Evolutionary conservation across 2,329 filamentous ascomycete genomes (phyloP).

Genomic region (Apiospora pterosperma): DNA sequence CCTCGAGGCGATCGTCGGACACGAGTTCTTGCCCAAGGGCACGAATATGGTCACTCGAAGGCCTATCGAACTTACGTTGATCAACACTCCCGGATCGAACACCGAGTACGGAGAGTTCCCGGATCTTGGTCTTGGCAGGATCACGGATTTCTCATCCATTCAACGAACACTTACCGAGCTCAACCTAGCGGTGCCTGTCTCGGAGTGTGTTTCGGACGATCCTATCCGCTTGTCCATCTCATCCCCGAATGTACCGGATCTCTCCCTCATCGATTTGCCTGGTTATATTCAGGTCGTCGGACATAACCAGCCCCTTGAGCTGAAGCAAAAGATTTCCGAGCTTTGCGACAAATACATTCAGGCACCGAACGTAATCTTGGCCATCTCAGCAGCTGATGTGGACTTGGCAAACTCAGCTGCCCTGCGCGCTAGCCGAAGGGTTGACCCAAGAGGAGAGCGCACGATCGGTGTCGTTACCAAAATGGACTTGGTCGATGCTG

Average conservation of each 20-base stretch:
- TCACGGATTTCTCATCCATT: conserved; percentile 88
- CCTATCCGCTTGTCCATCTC: conserved; percentile 95
- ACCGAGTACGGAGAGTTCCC: conserved; percentile 96
- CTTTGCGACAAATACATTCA: conserved; percentile 99
- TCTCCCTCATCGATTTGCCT: conserved; percentile 93
- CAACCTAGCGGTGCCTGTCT: conserved; percentile 86
- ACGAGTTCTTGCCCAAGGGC: conserved; percentile 97
- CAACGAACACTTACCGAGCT: conserved; percentile 93
- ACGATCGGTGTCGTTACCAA: conserved; percentile 99
- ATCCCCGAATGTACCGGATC: conserved; percentile 90
- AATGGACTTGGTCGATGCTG: conserved; percentile 92
- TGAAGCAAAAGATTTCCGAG: conserved; percentile 94
- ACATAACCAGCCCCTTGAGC: conserved; percentile 81
- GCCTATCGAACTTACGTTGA: conserved; percentile 91
- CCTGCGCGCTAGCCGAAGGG: conserved; percentile 80
- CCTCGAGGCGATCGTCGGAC: conserved; percentile 91
- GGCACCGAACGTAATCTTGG: conserved; percentile 90
- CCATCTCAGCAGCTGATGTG: conserved; percentile 95
- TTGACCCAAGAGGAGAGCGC: conserved; percentile 89
- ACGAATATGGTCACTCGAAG: conserved; percentile 96
- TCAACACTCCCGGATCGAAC: conserved; percentile 86
- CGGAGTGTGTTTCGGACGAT: conserved; percentile 92
- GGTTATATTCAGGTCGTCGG: conserved; percentile 97
- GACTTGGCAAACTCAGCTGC: conserved; percentile 96
- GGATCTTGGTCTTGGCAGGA: conserved; percentile 81